Evolutionary conservation across 768 basidiomycete genomes (phyloP).

Genomic region (Naganishia onofrii): DNA sequence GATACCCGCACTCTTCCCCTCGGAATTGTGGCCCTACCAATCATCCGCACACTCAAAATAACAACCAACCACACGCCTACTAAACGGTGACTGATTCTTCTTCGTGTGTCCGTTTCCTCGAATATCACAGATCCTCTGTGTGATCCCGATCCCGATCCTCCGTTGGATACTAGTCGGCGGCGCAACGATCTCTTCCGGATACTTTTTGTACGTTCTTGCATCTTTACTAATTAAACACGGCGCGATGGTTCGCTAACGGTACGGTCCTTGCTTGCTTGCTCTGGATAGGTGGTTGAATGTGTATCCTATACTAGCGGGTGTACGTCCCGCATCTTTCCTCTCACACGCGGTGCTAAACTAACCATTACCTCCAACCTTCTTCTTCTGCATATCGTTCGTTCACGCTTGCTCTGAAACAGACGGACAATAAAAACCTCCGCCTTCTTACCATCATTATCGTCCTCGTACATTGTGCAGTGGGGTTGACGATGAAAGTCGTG

Average conservation of each 20-base stretch:
- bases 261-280: too few species aligned
- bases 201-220: conserved; percentile 63
- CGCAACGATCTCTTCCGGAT: conserved; percentile 77
- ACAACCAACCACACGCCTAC: too few species aligned
- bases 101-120: neutral
- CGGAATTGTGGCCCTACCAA: too few species aligned
- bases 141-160: conserved; percentile 76
- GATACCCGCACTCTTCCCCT: too few species aligned
- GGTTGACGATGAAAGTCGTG: conserved; percentile 77
- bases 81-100: too few species aligned
- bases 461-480: conserved; percentile 71
- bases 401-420: neutral
- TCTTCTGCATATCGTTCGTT: neutral
- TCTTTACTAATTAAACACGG: too few species aligned
- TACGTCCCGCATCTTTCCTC: conserved; percentile 53
- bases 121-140: conserved; percentile 62
- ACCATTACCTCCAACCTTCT: neutral
- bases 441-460: conserved; percentile 75
- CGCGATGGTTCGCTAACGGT: too few species aligned
- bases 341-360: neutral
- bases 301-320: conserved; percentile 82
- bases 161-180: conserved; percentile 75
- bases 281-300: conserved; percentile 55
- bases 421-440: conserved; percentile 77
- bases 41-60: too few species aligned